Base-by-base conservation (phyloP, 306 rosid species). In the Styphnolobium japonicum region DNA sequence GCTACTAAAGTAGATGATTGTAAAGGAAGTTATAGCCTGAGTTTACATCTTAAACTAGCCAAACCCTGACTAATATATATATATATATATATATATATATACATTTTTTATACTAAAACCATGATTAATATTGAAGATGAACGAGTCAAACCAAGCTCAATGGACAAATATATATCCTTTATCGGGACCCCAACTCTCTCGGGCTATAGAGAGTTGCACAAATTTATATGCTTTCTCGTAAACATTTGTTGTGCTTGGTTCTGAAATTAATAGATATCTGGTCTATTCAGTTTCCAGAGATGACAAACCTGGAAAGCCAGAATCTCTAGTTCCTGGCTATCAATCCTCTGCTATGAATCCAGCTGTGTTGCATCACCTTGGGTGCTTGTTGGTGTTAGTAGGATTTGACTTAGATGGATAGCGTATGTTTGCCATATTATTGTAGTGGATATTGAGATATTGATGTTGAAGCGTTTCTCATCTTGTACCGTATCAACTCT, bases 231-330 rank as follows among this genome's bases (percentile, higher is more conserved):
- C 48, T 70, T 60, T 63, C 43, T 55, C 14, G 57, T 25, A 39
- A 55, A 53, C 58, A 67, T 15, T 14, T 34, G 18, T 8, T 10
- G 5, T 80, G 73, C 22, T 61, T 71, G 53, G 18, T 51, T 67
- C 16, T 60, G 23, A 15, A 66, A 46, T 77, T 48, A 49, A 80
- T 57, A 22, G 68, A 67, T 65, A 79, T 57, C 25, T 37, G 53
- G 63, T 83, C 48, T 72, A 74, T 53, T 58, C 81, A 77, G 71
- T 64, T 65, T 69, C 80, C 84, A 66, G 71, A 73, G 77, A 80
- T 70, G 82, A 64, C 77, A 45, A 76, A 61, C 77, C 61, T 36
- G 81, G 72, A 29, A 75, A 81, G 83, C 67, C 78, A 77, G 72
- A 78, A 67, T 64, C 22, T 78, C 42, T 48, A n/a, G 77, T 22